Evolutionary conservation across 371 early-diverging fungal genomes (phyloP).

Genomic region (Mucor velutinosus): DNA sequence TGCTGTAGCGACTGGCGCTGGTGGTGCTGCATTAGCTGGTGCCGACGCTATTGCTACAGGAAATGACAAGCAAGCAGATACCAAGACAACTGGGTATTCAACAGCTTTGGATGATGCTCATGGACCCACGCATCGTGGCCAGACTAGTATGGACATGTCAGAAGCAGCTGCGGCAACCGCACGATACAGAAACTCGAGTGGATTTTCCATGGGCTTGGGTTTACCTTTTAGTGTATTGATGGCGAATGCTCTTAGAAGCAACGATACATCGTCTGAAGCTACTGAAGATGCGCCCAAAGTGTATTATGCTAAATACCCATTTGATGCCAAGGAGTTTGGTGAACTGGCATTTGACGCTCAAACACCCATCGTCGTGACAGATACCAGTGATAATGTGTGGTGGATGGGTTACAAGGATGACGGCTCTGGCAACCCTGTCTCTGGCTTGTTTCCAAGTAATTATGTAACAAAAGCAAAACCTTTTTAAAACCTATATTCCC

Average conservation of each 20-base stretch:
- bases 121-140: neutral
- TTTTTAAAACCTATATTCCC: neutral
- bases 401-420: constrained; percentile 83
- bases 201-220: constrained; percentile 7
- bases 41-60: neutral
- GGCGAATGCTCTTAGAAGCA: constrained; percentile 26
- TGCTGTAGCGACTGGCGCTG: neutral
- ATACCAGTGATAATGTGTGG: constrained; percentile 81
- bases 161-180: neutral
- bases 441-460: constrained; percentile 45
- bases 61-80: neutral
- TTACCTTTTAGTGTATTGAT: constrained; percentile 31
- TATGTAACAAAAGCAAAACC: constrained; percentile 37
- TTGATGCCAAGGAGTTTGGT: constrained; percentile 75
- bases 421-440: constrained; percentile 36
- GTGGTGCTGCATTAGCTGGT: neutral
- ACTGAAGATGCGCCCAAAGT: constrained; percentile 46
- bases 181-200: constrained; percentile 45
- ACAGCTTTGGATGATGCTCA: constrained; percentile 10
- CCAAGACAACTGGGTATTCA: constrained; percentile 11
- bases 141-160: constrained; percentile 8
- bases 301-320: constrained; percentile 74
- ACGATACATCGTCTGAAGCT: constrained; percentile 9
- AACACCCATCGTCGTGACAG: constrained; percentile 73
- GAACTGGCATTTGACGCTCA: constrained; percentile 72